These are phyloP conservation scores for Syzygium malaccense DNA, from an alignment of 441 rosid genomes.

Conservation along the genomic window DNA sequence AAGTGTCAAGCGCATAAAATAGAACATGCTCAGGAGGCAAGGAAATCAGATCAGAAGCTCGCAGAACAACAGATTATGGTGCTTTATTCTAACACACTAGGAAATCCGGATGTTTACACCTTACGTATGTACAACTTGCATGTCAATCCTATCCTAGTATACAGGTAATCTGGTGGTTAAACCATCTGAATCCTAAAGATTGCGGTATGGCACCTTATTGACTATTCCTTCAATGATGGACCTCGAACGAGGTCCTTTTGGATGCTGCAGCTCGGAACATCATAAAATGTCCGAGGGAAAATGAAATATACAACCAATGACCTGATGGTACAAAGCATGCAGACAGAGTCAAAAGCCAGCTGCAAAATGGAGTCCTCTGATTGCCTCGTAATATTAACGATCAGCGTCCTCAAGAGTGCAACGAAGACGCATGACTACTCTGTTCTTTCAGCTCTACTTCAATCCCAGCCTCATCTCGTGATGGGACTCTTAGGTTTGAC, in stretches of 20 bases:
- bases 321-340: not conserved
- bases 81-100: not conserved
- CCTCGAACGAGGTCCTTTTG: not conserved
- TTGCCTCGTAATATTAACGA: not conserved
- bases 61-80: not conserved
- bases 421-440: slow-evolving; percentile 36
- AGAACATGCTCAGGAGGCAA: not conserved
- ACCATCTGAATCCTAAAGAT: not conserved
- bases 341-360: not conserved
- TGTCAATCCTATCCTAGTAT: not conserved
- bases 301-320: not conserved
- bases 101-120: not conserved
- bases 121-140: not conserved
- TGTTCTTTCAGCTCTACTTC: slow-evolving; percentile 43
- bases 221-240: not conserved
- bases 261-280: not conserved
- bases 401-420: slow-evolving; percentile 27
- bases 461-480: slow-evolving; percentile 54
- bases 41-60: not conserved
- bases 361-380: not conserved
- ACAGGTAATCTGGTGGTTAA: not conserved
- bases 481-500: slow-evolving; percentile 66
- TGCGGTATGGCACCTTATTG: not conserved
- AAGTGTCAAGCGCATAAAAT: not conserved
- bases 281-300: not conserved